A percentile compares a stretch with the other conserved stretches of the same genome.
Conservation (phyloP, 345 rosid species). For the Cardamine resedifolia region DNA sequence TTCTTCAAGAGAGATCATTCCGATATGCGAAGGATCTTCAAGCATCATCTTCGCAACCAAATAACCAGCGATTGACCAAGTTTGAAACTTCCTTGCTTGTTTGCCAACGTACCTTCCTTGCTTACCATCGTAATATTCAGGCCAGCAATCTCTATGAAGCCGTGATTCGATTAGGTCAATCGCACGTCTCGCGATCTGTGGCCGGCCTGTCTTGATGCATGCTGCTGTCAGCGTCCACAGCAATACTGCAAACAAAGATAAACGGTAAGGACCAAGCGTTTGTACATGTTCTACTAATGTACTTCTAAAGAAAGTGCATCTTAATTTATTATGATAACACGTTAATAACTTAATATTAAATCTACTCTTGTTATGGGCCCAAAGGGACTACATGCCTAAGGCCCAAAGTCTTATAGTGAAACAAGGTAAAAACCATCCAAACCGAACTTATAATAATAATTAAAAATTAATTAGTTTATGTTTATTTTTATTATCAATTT, state of each 20-base stretch:
- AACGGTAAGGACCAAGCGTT: background rate
- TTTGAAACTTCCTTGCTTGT: constrained; percentile 64
- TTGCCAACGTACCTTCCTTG: constrained; percentile 56
- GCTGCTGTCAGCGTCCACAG: constrained; percentile 68
- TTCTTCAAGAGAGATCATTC: constrained; percentile 68
- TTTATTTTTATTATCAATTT: too few species aligned
- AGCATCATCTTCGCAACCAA: constrained; percentile 72
- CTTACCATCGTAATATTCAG: constrained; percentile 69
- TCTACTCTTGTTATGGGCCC: background rate
- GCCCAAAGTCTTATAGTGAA: background rate
- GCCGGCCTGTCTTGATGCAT: constrained; percentile 66
- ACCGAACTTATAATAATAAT: background rate
- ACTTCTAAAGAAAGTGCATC: background rate
- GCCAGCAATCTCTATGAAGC: constrained; percentile 63
- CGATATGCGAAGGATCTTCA: constrained; percentile 64
- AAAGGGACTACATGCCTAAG: background rate
- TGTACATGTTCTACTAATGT: background rate
- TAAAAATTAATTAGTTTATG: too few species aligned
- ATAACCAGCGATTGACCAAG: constrained; percentile 70
- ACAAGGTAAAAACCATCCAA: background rate
- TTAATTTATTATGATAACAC: background rate
- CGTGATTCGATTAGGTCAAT: constrained; percentile 54
- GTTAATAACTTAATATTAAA: too few species aligned
- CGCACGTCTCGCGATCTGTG: constrained; percentile 63
- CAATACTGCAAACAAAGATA: constrained; percentile 45